phyloP scores from a whole-genome alignment of 441 rosid genomes.

The Syzygium syzygioides region DNA sequence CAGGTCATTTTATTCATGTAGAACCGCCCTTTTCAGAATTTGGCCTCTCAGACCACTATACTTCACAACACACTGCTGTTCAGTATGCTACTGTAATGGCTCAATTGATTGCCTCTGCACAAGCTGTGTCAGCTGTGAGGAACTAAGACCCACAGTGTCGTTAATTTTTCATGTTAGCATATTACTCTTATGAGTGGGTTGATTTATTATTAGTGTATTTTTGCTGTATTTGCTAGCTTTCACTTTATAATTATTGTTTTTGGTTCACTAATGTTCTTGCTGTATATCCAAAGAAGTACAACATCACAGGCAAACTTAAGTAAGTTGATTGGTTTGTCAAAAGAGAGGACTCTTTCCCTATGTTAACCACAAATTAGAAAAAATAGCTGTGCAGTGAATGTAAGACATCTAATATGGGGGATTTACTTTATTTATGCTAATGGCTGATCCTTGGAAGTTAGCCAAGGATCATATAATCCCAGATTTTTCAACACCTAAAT shows the following conservation, averaged over 20 bases:
- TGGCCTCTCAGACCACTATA: slow-evolving; percentile 63
- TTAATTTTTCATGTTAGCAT: neutral
- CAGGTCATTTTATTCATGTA: slow-evolving; percentile 61
- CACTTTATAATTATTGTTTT: neutral
- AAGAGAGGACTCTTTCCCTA: neutral
- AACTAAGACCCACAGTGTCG: slow-evolving; percentile 22
- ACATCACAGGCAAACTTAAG: neutral
- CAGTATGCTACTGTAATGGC: slow-evolving; percentile 73
- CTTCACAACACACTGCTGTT: slow-evolving; percentile 79
- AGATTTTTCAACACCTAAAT: neutral
- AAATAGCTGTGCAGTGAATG: neutral
- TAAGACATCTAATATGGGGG: neutral
- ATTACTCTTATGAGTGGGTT: neutral
- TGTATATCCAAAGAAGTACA: neutral
- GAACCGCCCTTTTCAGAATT: slow-evolving; percentile 66
- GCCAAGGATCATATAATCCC: neutral
- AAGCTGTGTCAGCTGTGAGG: slow-evolving; percentile 45
- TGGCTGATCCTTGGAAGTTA: neutral
- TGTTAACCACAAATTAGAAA: neutral
- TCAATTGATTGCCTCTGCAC: slow-evolving; percentile 63
- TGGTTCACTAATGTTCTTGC: neutral
- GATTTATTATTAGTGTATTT: neutral
- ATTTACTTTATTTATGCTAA: neutral
- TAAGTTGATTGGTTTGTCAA: neutral
- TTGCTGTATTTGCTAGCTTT: neutral